Evolutionary conservation across 805 yeast genomes (phyloP).

Genomic region (Spathaspora boniae): DNA sequence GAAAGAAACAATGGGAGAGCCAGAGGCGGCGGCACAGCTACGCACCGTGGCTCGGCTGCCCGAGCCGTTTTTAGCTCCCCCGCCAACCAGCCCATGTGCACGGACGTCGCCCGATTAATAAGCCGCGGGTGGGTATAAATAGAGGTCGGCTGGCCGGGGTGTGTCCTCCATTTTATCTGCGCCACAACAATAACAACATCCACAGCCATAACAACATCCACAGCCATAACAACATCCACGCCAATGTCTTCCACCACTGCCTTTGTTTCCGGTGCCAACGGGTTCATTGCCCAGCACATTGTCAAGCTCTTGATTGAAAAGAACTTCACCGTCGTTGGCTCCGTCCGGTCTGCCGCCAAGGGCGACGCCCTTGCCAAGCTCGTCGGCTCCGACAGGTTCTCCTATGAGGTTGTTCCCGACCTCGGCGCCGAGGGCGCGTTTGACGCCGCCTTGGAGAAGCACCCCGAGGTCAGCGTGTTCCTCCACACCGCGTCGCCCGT

Average conservation of each 20-base stretch:
- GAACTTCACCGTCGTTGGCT: slow-evolving; percentile 47
- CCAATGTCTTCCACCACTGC: slow-evolving; percentile 29
- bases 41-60: too few species aligned
- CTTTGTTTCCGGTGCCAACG: slow-evolving; percentile 52
- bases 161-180: too few species aligned
- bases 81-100: too few species aligned
- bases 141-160: too few species aligned
- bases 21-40: too few species aligned
- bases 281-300: slow-evolving; percentile 54
- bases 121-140: too few species aligned
- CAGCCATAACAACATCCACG: too few species aligned
- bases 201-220: too few species aligned
- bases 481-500: slow-evolving; percentile 48
- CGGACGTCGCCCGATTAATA: too few species aligned
- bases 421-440: slow-evolving; percentile 40
- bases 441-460: slow-evolving; percentile 40
- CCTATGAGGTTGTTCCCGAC: slow-evolving; percentile 30
- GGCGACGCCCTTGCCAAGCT: slow-evolving; percentile 32
- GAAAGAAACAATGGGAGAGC: too few species aligned
- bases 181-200: too few species aligned
- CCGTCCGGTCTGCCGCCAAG: slow-evolving; percentile 46
- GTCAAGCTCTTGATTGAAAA: slow-evolving; percentile 36
- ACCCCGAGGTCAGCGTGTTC: slow-evolving; percentile 42
- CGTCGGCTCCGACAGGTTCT: slow-evolving; percentile 10
- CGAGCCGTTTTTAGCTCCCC: too few species aligned